Percentiles rank a stretch among this genome's conserved stretches.
These are phyloP conservation scores for Calonectria montana DNA, from an alignment of 2,329 filamentous ascomycete species.

Conservation along the genomic window DNA sequence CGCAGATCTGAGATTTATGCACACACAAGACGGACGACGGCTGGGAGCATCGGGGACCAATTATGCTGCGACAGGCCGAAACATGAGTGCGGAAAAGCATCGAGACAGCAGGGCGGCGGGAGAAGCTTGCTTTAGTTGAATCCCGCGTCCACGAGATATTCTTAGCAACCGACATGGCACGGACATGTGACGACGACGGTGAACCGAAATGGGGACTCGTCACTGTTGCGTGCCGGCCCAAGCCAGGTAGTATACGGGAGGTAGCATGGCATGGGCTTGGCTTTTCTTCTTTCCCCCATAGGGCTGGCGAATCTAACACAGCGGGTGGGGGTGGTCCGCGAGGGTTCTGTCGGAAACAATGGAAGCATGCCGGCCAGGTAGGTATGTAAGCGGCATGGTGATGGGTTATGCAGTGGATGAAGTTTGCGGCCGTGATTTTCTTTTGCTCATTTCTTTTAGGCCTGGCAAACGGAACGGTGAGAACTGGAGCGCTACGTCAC, in stretches of 20 bases:
- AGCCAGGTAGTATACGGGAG: neutral
- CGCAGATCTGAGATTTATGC: constrained; percentile 8
- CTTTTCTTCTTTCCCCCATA: constrained; percentile 1
- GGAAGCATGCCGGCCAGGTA: constrained; percentile 8
- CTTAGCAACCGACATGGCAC: neutral
- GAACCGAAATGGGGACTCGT: constrained; percentile 2
- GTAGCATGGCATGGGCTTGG: constrained; percentile 7
- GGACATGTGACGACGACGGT: neutral
- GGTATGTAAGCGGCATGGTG: constrained; percentile 8
- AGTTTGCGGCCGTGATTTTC: neutral
- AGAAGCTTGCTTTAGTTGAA: neutral
- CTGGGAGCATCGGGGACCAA: neutral
- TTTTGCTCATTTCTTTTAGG: neutral
- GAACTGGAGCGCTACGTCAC: neutral
- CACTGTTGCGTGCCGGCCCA: neutral
- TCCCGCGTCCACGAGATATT: neutral
- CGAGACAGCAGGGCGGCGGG: neutral
- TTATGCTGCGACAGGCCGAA: neutral
- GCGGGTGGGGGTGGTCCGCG: neutral
- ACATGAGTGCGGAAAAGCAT: neutral
- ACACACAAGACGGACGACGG: neutral
- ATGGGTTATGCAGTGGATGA: neutral
- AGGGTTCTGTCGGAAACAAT: neutral
- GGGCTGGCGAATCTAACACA: constrained; percentile 16
- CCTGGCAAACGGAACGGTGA: neutral